Evolutionary conservation across 2,329 filamentous ascomycete genomes (phyloP).

Genomic region (Exserohilum turcica): DNA sequence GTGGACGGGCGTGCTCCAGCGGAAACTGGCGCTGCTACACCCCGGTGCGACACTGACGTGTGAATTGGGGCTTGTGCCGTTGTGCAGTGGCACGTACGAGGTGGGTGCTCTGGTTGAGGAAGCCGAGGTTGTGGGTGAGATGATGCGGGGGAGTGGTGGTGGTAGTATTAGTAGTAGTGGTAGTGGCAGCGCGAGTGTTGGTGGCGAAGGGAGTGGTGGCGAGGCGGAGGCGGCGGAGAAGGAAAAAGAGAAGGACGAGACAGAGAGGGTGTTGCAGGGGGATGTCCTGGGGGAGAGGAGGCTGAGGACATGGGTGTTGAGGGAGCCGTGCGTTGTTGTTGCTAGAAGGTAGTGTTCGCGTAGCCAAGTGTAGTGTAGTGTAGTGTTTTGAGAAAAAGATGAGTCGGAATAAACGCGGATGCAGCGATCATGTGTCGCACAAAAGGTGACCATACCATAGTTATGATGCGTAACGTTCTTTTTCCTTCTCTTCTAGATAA

Average conservation of each 20-base stretch:
- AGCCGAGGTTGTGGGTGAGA: constrained; percentile 57
- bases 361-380: too few relatives aligned
- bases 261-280: constrained; percentile 33
- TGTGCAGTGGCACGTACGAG: constrained; percentile 83
- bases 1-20: constrained; percentile 85
- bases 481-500: too few relatives aligned
- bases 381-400: too few relatives aligned
- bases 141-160: constrained; percentile 8
- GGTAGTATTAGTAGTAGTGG: too few relatives aligned
- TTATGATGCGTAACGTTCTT: too few relatives aligned
- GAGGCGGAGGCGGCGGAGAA: constrained; percentile 18
- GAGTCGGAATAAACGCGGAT: too few relatives aligned
- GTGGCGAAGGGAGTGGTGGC: not conserved
- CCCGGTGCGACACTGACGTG: constrained; percentile 65
- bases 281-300: constrained; percentile 43
- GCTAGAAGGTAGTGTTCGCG: constrained; percentile 36
- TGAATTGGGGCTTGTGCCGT: constrained; percentile 71
- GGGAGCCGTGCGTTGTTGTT: constrained; percentile 53
- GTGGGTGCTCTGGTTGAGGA: constrained; percentile 82
- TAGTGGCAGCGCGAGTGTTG: constrained; percentile 23
- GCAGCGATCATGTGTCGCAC: too few relatives aligned
- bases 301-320: constrained; percentile 53
- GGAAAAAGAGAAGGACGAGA: constrained; percentile 30
- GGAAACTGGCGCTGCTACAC: constrained; percentile 66
- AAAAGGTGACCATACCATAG: too few relatives aligned